These are phyloP conservation scores for Westerdykella ornata DNA, from an alignment of 2,329 filamentous ascomycete species.

Conservation along the genomic window DNA sequence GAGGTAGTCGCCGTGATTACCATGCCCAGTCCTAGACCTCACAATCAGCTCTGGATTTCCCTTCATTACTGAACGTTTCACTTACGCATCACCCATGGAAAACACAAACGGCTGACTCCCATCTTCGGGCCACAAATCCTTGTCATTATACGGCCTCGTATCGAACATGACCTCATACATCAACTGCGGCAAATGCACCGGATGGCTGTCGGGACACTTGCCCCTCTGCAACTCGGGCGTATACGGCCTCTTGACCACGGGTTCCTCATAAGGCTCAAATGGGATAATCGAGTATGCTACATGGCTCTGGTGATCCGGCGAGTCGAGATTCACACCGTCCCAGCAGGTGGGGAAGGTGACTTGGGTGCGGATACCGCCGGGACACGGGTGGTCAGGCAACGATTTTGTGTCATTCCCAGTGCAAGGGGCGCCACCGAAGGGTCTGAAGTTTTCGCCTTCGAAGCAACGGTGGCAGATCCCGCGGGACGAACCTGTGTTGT, in stretches of 20 bases:
- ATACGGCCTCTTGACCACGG: constrained; percentile 13
- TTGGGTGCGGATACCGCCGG: constrained; percentile 42
- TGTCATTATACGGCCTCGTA: constrained; percentile 27
- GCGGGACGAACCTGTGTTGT: constrained; percentile 14
- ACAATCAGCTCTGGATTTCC: neutral
- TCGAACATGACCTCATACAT: constrained; percentile 46
- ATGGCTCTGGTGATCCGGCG: constrained; percentile 54
- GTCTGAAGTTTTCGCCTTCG: constrained; percentile 35
- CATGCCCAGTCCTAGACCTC: constrained; percentile 35
- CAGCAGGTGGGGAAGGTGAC: constrained; percentile 47
- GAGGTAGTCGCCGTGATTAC: constrained; percentile 33
- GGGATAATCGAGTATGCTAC: constrained; percentile 47
- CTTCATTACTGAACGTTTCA: neutral
- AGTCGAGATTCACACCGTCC: constrained; percentile 47
- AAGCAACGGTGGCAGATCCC: constrained; percentile 43
- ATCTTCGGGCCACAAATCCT: constrained; percentile 19
- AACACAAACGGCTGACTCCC: constrained; percentile 28
- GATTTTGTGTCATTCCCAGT: constrained; percentile 34
- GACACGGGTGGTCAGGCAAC: constrained; percentile 35
- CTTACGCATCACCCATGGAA: constrained; percentile 28
- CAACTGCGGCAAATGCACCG: constrained; percentile 42
- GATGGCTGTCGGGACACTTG: constrained; percentile 39
- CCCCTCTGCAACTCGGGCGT: constrained; percentile 26
- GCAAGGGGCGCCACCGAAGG: constrained; percentile 36
- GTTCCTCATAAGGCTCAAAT: constrained; percentile 22